phyloP scores from a whole-genome alignment of 352 stramenopile species.

The Globisporangium middletonii region DNA sequence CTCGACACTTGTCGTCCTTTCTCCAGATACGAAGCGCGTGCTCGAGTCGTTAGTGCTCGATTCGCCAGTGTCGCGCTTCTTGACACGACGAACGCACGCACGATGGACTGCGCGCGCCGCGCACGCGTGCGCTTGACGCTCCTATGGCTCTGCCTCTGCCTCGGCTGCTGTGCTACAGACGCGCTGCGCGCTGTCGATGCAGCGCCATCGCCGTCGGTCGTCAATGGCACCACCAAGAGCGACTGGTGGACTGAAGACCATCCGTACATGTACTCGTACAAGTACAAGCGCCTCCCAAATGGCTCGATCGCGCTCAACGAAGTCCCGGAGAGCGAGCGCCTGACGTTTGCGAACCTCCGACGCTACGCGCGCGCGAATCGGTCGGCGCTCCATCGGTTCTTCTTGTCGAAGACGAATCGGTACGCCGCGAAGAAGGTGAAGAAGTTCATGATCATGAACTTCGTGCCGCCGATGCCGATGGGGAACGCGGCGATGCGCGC shows the following conservation, averaged over 20 bases:
- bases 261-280: slow-evolving; percentile 30
- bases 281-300: slow-evolving; percentile 33
- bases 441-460: slow-evolving; percentile 36
- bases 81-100: not conserved
- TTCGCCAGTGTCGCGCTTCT: not conserved
- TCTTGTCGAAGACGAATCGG: slow-evolving; percentile 22
- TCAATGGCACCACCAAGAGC: slow-evolving; percentile 7
- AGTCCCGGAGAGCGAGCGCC: not conserved
- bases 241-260: slow-evolving; percentile 44
- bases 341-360: slow-evolving; percentile 9
- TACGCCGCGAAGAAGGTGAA: slow-evolving; percentile 26
- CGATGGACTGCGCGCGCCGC: not conserved
- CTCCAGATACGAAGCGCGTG: too few relatives aligned
- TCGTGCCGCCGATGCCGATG: slow-evolving; percentile 41
- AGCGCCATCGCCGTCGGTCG: not conserved
- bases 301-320: slow-evolving; percentile 31
- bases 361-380: not conserved
- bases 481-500: slow-evolving; percentile 28
- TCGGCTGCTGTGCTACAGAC: not conserved
- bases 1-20: too few relatives aligned
- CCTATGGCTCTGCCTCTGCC: slow-evolving; percentile 2
- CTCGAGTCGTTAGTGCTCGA: not conserved
- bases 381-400: slow-evolving; percentile 22
- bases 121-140: not conserved
- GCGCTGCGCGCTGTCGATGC: not conserved